These are phyloP conservation scores for Suillus plorans DNA, from an alignment of 768 basidiomycete genomes.

Conservation along the genomic window DNA sequence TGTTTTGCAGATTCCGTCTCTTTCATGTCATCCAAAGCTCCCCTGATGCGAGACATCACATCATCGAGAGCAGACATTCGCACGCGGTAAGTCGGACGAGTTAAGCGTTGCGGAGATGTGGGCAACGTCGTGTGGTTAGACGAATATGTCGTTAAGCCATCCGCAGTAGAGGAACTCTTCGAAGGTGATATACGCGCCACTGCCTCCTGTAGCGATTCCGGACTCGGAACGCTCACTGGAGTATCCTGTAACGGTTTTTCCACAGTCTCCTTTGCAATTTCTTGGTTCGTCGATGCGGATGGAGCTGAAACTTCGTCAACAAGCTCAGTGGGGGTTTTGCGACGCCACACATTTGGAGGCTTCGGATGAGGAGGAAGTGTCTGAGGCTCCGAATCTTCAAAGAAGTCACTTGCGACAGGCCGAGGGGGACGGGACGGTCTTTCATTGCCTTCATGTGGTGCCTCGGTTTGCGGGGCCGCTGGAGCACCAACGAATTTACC, in stretches of 20 bases:
- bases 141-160: constrained; percentile 11
- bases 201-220: constrained; percentile 2
- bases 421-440: constrained; percentile 36
- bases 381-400: constrained; percentile 44
- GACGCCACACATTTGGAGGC: constrained; percentile 48
- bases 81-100: constrained; percentile 36
- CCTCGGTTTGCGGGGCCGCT: constrained; percentile 17
- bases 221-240: neutral
- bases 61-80: constrained; percentile 78
- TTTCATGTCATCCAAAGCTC: constrained; percentile 72
- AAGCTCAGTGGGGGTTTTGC: constrained; percentile 17
- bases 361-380: constrained; percentile 27
- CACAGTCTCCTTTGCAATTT: neutral
- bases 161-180: constrained; percentile 15
- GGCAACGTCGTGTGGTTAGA: constrained; percentile 19
- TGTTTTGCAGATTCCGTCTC: constrained; percentile 21
- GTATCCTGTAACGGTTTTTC: neutral
- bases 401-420: constrained; percentile 70
- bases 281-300: neutral
- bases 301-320: neutral
- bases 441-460: constrained; percentile 19
- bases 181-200: constrained; percentile 2
- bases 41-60: constrained; percentile 83
- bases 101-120: constrained; percentile 21
- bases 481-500: constrained; percentile 59